A percentile compares a stretch with the other conserved stretches of the same genome.
Evolutionary conservation across 2,329 filamentous ascomycete species (phyloP).

Genomic region (Aspergillus aculeatinus): DNA sequence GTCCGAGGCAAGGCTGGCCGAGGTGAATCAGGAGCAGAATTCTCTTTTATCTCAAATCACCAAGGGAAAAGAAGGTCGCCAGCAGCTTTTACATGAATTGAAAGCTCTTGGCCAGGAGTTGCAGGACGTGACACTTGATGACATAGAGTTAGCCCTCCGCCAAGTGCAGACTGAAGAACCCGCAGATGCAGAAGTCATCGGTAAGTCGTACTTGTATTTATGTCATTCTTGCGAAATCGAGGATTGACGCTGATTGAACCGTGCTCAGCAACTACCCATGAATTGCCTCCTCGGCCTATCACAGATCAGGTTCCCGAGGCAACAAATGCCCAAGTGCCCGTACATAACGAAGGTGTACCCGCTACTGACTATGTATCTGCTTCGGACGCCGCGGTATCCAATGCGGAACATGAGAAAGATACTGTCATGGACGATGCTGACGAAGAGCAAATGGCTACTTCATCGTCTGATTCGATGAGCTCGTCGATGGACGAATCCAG

Average conservation of each 20-base stretch:
- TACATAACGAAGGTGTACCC: background rate
- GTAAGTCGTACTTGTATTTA: conserved; percentile 14
- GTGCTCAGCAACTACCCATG: conserved; percentile 2
- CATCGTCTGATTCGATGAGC: conserved; percentile 30
- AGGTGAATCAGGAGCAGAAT: conserved; percentile 37
- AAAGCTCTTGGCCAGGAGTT: conserved; percentile 50
- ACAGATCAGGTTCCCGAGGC: background rate
- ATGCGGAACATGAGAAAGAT: background rate
- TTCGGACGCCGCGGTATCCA: background rate
- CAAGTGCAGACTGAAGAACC: conserved; percentile 21
- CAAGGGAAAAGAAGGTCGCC: conserved; percentile 43
- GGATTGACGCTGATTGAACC: background rate
- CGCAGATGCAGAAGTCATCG: conserved; percentile 16
- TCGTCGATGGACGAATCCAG: conserved; percentile 43
- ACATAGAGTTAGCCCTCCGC: conserved; percentile 40
- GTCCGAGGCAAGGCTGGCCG: conserved; percentile 34
- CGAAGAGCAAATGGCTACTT: conserved; percentile 20
- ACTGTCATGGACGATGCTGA: conserved; percentile 12
- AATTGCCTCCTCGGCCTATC: background rate
- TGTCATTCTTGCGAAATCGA: background rate
- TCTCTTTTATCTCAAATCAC: conserved; percentile 48
- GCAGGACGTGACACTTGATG: conserved; percentile 46
- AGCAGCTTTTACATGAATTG: conserved; percentile 50
- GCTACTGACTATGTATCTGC: background rate
- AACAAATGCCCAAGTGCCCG: background rate